phyloP scores from a whole-genome alignment of 306 rosid genomes.

The Trichosanthes cucumerina region DNA sequence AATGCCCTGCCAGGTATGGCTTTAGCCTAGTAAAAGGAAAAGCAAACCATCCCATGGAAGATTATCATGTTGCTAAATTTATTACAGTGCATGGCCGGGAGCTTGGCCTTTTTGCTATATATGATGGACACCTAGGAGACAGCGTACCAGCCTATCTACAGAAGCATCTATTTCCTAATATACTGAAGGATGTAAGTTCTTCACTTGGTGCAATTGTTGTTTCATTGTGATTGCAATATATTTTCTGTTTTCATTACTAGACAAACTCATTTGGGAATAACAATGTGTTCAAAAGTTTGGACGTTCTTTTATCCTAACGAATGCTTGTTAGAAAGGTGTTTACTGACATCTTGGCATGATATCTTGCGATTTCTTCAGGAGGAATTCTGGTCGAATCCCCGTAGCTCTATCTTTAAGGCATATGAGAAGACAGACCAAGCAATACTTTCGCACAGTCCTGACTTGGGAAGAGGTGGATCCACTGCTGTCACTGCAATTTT shows the following conservation, averaged over 20 bases:
- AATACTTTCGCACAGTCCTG: constrained; percentile 58
- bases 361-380: constrained; percentile 27
- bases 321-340: background rate
- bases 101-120: constrained; percentile 80
- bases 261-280: background rate
- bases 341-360: background rate
- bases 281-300: background rate
- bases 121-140: constrained; percentile 83
- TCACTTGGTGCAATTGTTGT: background rate
- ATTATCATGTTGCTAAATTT: constrained; percentile 69
- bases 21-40: constrained; percentile 78
- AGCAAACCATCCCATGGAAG: constrained; percentile 91
- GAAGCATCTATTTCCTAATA: constrained; percentile 64
- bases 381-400: constrained; percentile 54
- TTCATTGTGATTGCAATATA: constrained; percentile 2
- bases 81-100: constrained; percentile 35
- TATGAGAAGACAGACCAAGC: constrained; percentile 62
- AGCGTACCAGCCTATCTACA: constrained; percentile 72
- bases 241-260: background rate
- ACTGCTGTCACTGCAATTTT: constrained; percentile 73
- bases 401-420: constrained; percentile 42
- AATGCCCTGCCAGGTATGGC: constrained; percentile 60
- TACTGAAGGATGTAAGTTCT: constrained; percentile 67
- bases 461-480: constrained; percentile 69
- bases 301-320: background rate